Base-by-base conservation (phyloP, 1,284 basidiomycete genomes). In the Marasmius sp. region DNA sequence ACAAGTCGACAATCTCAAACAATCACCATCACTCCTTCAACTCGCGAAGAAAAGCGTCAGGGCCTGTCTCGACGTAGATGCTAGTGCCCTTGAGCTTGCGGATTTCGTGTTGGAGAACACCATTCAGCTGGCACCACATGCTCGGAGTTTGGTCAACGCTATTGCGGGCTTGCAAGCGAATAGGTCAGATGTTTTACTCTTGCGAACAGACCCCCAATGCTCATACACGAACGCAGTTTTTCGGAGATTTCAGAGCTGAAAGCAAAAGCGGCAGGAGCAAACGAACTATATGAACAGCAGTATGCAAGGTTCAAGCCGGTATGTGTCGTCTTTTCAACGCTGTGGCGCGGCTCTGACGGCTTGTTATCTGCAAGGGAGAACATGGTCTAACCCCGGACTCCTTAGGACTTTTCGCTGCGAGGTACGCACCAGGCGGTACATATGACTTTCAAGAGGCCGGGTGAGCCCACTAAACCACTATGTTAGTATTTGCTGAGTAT, bases 31-130 rank as follows among this genome's bases (percentile, higher is more conserved):
- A 14, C 57, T 59, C 6, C 33, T 52, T 5, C 18, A 33, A 37
- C 16, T 33, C 6, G 61, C 61, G 8, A 62, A 62, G 57, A 41
- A 53, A 20, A 39, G 33, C n/a, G 9, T 62, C 27, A 11, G 33
- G 11, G 22, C 45, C 16, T 12, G 39, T 18, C 20, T 14, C 8
- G 14, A 37, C 6, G 18, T 54, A 1, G 34, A 38, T 37, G 34
- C 22, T 11, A 18, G 27, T 18, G 56, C 39, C n/a, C 6, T 38
- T 8, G 57, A 53, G 10, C 27, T 47, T 36, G 11, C 55, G 18
- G 39, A 53, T 18, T 62, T 49, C 22, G 50, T 58, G 37, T 39
- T 58, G n/a, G 61, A 62, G 34, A 59, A 62, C 20, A 58, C 61
- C 20, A 27, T 49, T 20, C 61, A 58, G 43, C 41, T 38, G 11